Percentiles rank a stretch among this genome's conserved stretches.
Evolutionary conservation across 202 grass and related monocot species (phyloP).

Genomic region (Alloteropsis angusta): DNA sequence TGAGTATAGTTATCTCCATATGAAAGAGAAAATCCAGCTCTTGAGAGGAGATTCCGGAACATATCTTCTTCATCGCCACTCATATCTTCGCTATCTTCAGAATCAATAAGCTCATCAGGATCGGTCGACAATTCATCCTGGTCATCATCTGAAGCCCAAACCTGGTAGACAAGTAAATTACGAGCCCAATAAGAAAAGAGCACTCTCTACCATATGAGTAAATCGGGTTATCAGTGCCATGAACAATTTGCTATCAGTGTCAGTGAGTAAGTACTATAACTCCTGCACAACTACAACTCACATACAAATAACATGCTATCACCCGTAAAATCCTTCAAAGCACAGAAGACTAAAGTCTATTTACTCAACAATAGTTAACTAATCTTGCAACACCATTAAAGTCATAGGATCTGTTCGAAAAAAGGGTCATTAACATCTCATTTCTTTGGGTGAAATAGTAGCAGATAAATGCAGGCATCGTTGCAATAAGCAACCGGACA

Average conservation of each 20-base stretch:
- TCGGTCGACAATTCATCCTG: conserved; percentile 79
- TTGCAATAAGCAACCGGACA: not conserved
- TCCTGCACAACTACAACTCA: not conserved
- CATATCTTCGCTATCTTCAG: conserved; percentile 65
- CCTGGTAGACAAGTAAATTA: conserved; percentile 46
- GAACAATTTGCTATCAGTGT: not conserved
- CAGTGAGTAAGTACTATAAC: conserved; percentile 6
- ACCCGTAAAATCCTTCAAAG: not conserved
- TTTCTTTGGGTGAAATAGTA: conserved; percentile 24
- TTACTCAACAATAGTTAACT: not conserved
- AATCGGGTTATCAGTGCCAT: not conserved
- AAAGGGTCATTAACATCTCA: not conserved
- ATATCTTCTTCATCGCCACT: conserved; percentile 75
- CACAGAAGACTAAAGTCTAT: not conserved
- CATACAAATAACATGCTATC: conserved; percentile 19
- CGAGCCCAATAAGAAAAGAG: not conserved
- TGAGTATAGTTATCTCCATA: conserved; percentile 61
- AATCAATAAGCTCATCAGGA: conserved; percentile 69
- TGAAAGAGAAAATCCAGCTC: conserved; percentile 75
- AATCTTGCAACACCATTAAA: not conserved
- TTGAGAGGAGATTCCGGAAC: conserved; percentile 59
- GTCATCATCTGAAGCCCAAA: conserved; percentile 89
- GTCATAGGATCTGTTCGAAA: not conserved
- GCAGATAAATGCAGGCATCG: not conserved
- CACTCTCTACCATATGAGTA: conserved; percentile 16